A percentile compares a stretch with the other conserved stretches of the same genome.
These are phyloP conservation scores for Suaeda aralocaspica DNA, from an alignment of 148 eudicot species.

Conservation along the genomic window DNA sequence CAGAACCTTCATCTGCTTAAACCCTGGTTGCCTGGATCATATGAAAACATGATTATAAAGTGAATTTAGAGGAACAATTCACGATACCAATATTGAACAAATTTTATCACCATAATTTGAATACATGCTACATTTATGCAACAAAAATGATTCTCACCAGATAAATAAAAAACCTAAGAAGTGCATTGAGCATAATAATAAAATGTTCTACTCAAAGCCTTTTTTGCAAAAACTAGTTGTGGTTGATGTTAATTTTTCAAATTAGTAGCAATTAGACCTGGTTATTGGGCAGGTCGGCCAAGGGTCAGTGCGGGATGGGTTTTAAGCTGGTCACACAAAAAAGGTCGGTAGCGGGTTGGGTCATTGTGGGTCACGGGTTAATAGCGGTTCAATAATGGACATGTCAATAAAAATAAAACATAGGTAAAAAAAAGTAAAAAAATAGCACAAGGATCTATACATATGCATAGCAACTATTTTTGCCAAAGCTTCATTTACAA, in stretches of 20 bases:
- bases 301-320: too few species aligned
- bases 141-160: background rate
- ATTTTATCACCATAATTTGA: background rate
- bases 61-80: background rate
- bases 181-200: background rate
- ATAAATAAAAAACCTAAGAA: background rate
- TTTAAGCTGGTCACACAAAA: too few species aligned
- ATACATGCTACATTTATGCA: background rate
- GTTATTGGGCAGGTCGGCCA: too few species aligned
- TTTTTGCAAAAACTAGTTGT: background rate
- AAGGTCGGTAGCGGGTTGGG: too few species aligned
- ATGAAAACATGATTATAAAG: constrained; percentile 9
- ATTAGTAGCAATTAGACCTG: too few species aligned
- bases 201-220: background rate
- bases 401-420: too few species aligned
- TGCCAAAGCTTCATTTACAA: too few species aligned
- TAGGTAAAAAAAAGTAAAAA: too few species aligned
- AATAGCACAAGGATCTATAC: too few species aligned
- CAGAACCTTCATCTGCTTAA: constrained; percentile 90
- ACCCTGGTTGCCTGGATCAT: constrained; percentile 81
- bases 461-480: too few species aligned
- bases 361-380: too few species aligned
- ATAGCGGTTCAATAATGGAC: too few species aligned
- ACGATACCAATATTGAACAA: background rate
- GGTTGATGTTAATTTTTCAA: background rate